These are phyloP conservation scores for Mallotus nudiflorus DNA, from an alignment of 345 rosid species.

Conservation along the genomic window DNA sequence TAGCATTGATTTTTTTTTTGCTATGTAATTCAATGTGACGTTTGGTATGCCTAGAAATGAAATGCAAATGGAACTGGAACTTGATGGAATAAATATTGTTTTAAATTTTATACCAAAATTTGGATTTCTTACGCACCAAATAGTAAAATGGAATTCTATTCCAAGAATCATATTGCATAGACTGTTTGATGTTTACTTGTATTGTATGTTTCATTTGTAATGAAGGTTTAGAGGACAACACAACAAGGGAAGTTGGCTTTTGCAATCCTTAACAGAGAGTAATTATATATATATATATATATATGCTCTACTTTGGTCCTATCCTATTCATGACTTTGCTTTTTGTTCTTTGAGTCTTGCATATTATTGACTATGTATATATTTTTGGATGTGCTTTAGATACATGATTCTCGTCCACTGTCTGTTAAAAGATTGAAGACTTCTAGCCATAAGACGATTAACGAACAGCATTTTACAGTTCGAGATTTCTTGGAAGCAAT, in stretches of 20 bases:
- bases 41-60: too few relatives aligned
- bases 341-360: constrained; percentile 4
- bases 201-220: too few relatives aligned
- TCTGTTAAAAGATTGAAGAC: constrained; percentile 51
- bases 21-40: too few relatives aligned
- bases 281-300: too few relatives aligned
- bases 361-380: neutral
- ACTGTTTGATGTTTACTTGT: neutral
- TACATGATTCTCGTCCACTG: constrained; percentile 55
- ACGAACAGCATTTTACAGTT: constrained; percentile 61
- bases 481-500: constrained; percentile 78
- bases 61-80: too few relatives aligned
- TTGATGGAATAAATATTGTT: too few relatives aligned
- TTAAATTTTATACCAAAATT: too few relatives aligned
- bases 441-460: constrained; percentile 52
- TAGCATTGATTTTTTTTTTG: too few relatives aligned
- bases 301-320: neutral
- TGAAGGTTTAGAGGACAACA: constrained; percentile 34
- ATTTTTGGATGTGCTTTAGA: constrained; percentile 23
- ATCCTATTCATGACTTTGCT: neutral
- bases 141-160: too few relatives aligned
- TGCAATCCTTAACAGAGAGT: constrained; percentile 61
- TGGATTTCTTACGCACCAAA: too few relatives aligned
- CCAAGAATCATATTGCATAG: too few relatives aligned
- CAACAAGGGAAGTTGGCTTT: constrained; percentile 53